Evolutionary conservation across 1,139 yeast species (phyloP), one percentile per base, ranked within the genome.

Genomic region (Sugiyamaella grinbergsii): DNA sequence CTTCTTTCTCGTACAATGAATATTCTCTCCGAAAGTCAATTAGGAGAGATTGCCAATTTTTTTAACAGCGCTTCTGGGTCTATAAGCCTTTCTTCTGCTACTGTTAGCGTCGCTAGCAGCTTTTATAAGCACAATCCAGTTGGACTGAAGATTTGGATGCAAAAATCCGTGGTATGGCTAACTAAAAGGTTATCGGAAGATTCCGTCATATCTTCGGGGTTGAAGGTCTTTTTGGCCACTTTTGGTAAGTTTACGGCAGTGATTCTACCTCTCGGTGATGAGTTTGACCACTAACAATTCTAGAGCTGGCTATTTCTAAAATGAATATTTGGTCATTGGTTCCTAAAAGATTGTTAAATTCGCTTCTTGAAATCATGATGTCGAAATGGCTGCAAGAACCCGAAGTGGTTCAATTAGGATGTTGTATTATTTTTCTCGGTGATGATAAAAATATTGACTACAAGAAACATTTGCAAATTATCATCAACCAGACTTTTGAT

Each of bases 351-450:
- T 71, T 82, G 37, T 55, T 86, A 11, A 83, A 85, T 57, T 72
- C 95, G 0, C 85, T 85, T 57, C 66, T 87, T 31, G 94, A 88
- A 64, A 88, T 80, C 13, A 65, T 84, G 3, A 70, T 85, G 20
- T 69, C 70, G 3, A 62, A 68, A 42, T 85, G 88, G 84, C 62
- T 79, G 2, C 57, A 68, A n/a, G 62, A 69, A 15, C 62, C 60
- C 1, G 65, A 65, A 13, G 67, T 78, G 2, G 64, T 86, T 54
- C 69, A 73, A 42, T 78, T 82, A 58, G 69, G 72, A 4, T 66
- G 71, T 32, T 60, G 77, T 6, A 36, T 77, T 18, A 58, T 75
- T 4, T 62, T 75, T 23, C 60, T 74, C 1, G 73, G 75, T 0
- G 58, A 66, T 11, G 67, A 69, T 24, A 67, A 68, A 15, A 60